phyloP scores from a whole-genome alignment of 306 rosid species.

The Arachis stenosperma region DNA sequence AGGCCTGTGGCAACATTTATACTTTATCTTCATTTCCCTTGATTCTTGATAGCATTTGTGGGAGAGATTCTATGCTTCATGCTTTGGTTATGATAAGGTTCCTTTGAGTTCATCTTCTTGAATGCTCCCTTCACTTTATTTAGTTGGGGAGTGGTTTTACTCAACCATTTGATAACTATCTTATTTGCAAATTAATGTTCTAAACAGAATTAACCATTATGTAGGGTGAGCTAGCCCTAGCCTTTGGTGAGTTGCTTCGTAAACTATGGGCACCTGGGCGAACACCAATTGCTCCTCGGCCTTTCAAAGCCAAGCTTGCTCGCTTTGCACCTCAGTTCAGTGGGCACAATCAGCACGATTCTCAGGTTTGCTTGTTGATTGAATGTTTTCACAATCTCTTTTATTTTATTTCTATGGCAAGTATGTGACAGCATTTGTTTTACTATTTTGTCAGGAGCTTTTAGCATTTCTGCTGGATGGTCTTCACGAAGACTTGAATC shows the following conservation, averaged over 20 bases:
- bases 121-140: slow-evolving; percentile 16
- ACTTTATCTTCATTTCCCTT: neutral
- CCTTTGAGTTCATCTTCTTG: no score
- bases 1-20: slow-evolving; percentile 12
- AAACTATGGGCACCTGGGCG: slow-evolving; percentile 99
- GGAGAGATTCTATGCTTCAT: slow-evolving; percentile 6
- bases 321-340: slow-evolving; percentile 99
- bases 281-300: slow-evolving; percentile 90
- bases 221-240: slow-evolving; percentile 95
- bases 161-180: slow-evolving; percentile 12
- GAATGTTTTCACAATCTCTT: slow-evolving; percentile 7
- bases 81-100: neutral
- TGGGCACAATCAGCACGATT: slow-evolving; percentile 98
- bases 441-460: slow-evolving; percentile 75
- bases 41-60: neutral
- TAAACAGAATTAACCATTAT: slow-evolving; percentile 39
- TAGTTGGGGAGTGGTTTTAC: slow-evolving; percentile 29
- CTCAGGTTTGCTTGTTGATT: slow-evolving; percentile 74
- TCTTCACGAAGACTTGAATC: slow-evolving; percentile 97
- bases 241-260: slow-evolving; percentile 94
- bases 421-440: slow-evolving; percentile 38
- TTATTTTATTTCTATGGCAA: slow-evolving; percentile 28
- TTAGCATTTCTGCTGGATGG: slow-evolving; percentile 97
- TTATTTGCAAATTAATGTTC: slow-evolving; percentile 11
- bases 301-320: slow-evolving; percentile 91